phyloP scores from a whole-genome alignment of 148 eudicot species.

The Spergularia bocconei region DNA sequence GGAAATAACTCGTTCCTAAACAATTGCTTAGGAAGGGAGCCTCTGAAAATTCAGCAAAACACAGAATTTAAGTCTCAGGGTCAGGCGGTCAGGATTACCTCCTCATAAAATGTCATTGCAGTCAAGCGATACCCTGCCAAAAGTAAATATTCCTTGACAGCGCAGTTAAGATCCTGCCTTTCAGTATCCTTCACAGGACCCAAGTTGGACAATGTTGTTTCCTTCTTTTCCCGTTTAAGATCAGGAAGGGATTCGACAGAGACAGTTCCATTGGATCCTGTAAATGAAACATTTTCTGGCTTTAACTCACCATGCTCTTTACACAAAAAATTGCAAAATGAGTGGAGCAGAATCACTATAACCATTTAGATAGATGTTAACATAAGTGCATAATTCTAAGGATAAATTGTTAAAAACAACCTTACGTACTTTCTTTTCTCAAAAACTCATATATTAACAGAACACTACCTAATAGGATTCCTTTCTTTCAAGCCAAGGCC shows the following conservation, averaged over 20 bases:
- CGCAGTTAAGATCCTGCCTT: slow-evolving; percentile 85
- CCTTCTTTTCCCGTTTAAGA: slow-evolving; percentile 50
- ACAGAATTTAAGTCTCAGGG: not conserved
- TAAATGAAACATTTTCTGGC: not conserved
- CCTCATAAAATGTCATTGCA: slow-evolving; percentile 99
- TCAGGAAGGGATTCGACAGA: slow-evolving; percentile 38
- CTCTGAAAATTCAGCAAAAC: not conserved
- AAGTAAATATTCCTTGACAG: slow-evolving; percentile 90
- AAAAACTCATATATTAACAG: too few relatives aligned
- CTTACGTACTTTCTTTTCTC: too few relatives aligned
- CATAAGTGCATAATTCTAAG: not conserved
- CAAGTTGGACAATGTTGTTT: slow-evolving; percentile 56
- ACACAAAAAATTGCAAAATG: not conserved
- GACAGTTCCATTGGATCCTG: slow-evolving; percentile 49
- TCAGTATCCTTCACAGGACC: slow-evolving; percentile 86
- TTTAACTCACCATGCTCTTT: not conserved
- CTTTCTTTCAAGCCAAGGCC: too few relatives aligned
- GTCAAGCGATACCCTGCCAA: slow-evolving; percentile 96
- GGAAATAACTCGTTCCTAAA: not conserved
- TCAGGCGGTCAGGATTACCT: slow-evolving; percentile 46
- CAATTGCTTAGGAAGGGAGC: not conserved
- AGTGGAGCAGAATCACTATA: not conserved
- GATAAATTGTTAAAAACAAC: not conserved
- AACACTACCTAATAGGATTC: too few relatives aligned
- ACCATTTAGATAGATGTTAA: not conserved